Percentiles rank a stretch among this genome's conserved stretches.
These are phyloP conservation scores for Triticum timopheevii DNA, from an alignment of 176 grass and related monocot species.

Conservation along the genomic window DNA sequence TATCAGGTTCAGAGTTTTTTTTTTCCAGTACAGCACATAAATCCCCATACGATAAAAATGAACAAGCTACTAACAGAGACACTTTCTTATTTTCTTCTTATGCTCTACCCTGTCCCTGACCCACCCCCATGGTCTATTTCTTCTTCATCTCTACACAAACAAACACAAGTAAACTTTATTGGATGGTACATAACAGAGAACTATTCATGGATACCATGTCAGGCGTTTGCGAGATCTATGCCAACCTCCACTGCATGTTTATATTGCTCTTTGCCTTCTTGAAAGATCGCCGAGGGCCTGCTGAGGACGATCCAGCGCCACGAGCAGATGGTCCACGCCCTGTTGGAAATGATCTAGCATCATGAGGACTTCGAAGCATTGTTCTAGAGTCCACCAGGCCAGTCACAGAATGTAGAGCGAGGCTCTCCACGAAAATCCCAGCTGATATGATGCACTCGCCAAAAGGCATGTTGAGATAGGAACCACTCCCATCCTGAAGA, in stretches of 20 bases:
- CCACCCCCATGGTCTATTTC: background rate
- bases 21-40: slow-evolving; percentile 8
- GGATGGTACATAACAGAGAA: background rate
- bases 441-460: slow-evolving; percentile 35
- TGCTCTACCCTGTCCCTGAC: background rate
- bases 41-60: background rate
- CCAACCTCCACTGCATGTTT: slow-evolving; percentile 36
- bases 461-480: slow-evolving; percentile 29
- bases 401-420: slow-evolving; percentile 30
- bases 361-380: background rate
- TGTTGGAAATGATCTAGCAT: background rate
- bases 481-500: slow-evolving; percentile 34
- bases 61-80: background rate
- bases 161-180: background rate
- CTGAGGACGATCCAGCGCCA: slow-evolving; percentile 8
- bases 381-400: slow-evolving; percentile 26
- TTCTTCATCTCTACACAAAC: background rate
- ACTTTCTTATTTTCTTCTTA: background rate
- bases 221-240: background rate
- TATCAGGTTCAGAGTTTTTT: background rate
- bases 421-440: slow-evolving; percentile 50
- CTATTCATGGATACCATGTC: background rate
- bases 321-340: slow-evolving; percentile 20
- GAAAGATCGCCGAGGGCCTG: slow-evolving; percentile 2
- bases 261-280: slow-evolving; percentile 17